These are phyloP conservation scores for Gossypium davidsonii DNA, from an alignment of 441 rosid genomes.

Conservation along the genomic window DNA sequence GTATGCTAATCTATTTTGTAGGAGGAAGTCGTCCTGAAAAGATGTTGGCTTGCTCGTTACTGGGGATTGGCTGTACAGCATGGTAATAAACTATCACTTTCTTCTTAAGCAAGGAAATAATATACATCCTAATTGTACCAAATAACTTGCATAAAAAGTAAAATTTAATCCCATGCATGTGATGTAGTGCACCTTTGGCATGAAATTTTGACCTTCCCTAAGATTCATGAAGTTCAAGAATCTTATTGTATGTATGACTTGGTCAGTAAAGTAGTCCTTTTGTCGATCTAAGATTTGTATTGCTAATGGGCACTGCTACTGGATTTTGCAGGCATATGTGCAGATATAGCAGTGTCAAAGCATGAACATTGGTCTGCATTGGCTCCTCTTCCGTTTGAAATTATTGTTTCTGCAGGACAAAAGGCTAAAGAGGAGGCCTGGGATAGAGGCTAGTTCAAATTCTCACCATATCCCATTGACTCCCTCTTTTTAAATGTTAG, in stretches of 20 bases:
- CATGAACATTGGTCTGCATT: conserved; percentile 87
- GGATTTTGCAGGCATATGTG: conserved; percentile 55
- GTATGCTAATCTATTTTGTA: conserved; percentile 24
- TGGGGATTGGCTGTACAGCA: conserved; percentile 90
- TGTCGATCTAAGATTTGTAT: not conserved
- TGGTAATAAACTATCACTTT: conserved; percentile 42
- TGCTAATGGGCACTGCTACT: conserved; percentile 10
- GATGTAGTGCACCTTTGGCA: not conserved
- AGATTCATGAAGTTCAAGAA: not conserved
- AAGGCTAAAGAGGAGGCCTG: conserved; percentile 75
- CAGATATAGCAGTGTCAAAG: conserved; percentile 72
- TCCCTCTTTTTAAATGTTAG: not conserved
- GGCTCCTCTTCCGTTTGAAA: conserved; percentile 94
- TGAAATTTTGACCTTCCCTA: not conserved
- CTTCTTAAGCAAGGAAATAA: conserved; percentile 10
- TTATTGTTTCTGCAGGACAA: conserved; percentile 90
- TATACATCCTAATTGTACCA: not conserved
- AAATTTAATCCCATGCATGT: not conserved
- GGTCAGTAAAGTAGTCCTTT: not conserved
- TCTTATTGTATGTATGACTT: not conserved
- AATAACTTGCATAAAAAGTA: not conserved
- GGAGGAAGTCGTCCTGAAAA: conserved; percentile 98
- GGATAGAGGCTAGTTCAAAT: conserved; percentile 51
- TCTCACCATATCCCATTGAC: conserved; percentile 12
- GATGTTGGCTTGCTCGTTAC: conserved; percentile 99